Evolutionary conservation across 305 asterid genomes (phyloP).

Genomic region (Fraxinus latifolia): DNA sequence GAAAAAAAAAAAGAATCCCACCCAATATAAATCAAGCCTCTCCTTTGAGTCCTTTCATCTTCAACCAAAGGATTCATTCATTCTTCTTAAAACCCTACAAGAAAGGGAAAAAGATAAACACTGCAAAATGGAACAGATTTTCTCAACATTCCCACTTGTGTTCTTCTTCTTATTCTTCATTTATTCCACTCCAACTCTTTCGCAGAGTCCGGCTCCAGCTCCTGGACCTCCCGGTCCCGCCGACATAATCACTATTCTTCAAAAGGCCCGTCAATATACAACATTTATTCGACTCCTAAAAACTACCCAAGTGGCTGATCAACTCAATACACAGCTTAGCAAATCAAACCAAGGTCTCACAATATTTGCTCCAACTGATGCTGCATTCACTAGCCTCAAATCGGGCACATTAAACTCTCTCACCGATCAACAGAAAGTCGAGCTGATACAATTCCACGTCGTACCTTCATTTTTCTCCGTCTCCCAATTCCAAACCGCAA

Average conservation of each 20-base stretch:
- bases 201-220: constrained; percentile 44
- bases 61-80: constrained; percentile 8
- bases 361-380: constrained; percentile 52
- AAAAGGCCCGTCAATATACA: constrained; percentile 38
- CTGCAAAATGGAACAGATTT: constrained; percentile 21
- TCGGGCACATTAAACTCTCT: constrained; percentile 49
- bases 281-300: constrained; percentile 39
- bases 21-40: constrained; percentile 23
- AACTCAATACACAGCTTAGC: constrained; percentile 43
- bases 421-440: constrained; percentile 42
- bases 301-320: constrained; percentile 38
- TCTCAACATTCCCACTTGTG: constrained; percentile 15
- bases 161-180: constrained; percentile 28
- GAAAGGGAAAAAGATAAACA: background rate
- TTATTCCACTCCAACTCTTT: constrained; percentile 22
- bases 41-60: background rate
- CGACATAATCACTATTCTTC: constrained; percentile 41
- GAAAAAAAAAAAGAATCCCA: background rate
- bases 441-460: constrained; percentile 56
- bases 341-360: constrained; percentile 54
- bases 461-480: constrained; percentile 43
- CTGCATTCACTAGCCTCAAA: constrained; percentile 48
- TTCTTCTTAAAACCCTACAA: constrained; percentile 2
- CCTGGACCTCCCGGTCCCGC: constrained; percentile 37
- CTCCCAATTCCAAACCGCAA: constrained; percentile 54